Base-by-base conservation (phyloP, 2,329 filamentous ascomycete species). In the Boeremia exigua region DNA sequence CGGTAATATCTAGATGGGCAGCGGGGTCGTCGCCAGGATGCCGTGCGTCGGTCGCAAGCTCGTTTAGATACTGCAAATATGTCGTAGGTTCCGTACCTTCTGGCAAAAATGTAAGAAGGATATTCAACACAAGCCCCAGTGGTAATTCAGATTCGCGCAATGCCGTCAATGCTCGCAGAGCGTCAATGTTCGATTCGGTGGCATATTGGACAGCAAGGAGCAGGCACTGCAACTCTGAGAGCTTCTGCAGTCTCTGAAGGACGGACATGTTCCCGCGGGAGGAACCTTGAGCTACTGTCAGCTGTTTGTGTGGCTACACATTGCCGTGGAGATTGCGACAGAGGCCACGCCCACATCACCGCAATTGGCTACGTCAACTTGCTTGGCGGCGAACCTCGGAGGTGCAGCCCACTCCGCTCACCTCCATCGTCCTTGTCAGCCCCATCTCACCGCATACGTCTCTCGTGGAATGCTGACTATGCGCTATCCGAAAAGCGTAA, bases 41-140 rank as follows among this genome's bases (percentile, higher is more conserved):
- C 36, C 83, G 77, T 17, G 81, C 74, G 47, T 78, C 79, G 4
- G 77, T 77, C 36, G 79, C 80, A 57, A 92, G 76, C 48, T 86
- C 81, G 63, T 83, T 75, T 15, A 92, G 69, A 47, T 91, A 83
- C 12, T 78, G 78, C 15, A 85, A 78, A 69, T 93, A 93, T 40
- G 79, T 72, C n/a, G 75, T 76, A 5, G 91, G 86, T 5, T 84
- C 83, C 5, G 86, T 70, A 38, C 84, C 88, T 74, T 94, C 90
- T 25, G 92, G 91, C 1, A 96, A 81, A 69, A 88, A 91, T 17
- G 88, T 91, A 40, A 96, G 82, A 19, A 96, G 77, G 48, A 95
- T 86, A 39, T 88, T 86, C 54, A 95, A 80, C 23, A 91, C 71
- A 12, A 92, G 78, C 53, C 89, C 85, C 39, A 84, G 82, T 27